A percentile compares a stretch with the other conserved stretches of the same genome.
Evolutionary conservation across 2,329 filamentous ascomycete species (phyloP).

Genomic region (Thielaviopsis cerberus): DNA sequence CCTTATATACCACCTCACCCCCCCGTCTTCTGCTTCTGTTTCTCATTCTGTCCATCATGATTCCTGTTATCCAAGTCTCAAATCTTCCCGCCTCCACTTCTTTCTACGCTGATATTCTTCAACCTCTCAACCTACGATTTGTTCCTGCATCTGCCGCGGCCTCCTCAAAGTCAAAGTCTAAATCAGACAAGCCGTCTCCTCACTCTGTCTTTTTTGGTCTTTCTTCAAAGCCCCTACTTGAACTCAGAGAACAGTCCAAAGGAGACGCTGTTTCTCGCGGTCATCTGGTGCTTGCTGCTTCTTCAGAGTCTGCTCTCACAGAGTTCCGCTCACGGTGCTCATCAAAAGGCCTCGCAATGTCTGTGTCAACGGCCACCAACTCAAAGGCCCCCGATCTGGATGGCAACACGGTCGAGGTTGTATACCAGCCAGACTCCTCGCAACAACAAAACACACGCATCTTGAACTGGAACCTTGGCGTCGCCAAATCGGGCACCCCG

Average conservation of each 20-base stretch:
- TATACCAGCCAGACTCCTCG: conserved; percentile 31
- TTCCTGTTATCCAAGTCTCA: conserved; percentile 45
- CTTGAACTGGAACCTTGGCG: conserved; percentile 31
- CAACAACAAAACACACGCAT: conserved; percentile 23
- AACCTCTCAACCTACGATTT: conserved; percentile 59
- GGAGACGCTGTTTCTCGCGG: conserved; percentile 1
- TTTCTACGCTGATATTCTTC: conserved; percentile 64
- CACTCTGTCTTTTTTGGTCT: conserved; percentile 2
- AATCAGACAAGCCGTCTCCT: background rate
- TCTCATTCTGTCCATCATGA: conserved; percentile 18
- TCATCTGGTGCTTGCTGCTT: conserved; percentile 3
- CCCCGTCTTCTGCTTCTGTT: background rate
- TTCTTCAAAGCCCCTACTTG: conserved; percentile 2
- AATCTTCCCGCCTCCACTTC: conserved; percentile 64
- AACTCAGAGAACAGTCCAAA: background rate
- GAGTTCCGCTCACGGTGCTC: background rate
- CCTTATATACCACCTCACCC: background rate
- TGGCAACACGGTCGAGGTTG: conserved; percentile 67
- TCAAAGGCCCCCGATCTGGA: conserved; percentile 48
- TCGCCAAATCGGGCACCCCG: conserved; percentile 17
- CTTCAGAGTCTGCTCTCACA: background rate
- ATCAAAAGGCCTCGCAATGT: background rate
- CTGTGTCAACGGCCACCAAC: background rate
- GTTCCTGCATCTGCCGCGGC: conserved; percentile 14
- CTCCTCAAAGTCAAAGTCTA: too few relatives aligned